These are phyloP conservation scores for Auriscalpium microsporum DNA, from an alignment of 768 basidiomycete genomes.

Conservation along the genomic window DNA sequence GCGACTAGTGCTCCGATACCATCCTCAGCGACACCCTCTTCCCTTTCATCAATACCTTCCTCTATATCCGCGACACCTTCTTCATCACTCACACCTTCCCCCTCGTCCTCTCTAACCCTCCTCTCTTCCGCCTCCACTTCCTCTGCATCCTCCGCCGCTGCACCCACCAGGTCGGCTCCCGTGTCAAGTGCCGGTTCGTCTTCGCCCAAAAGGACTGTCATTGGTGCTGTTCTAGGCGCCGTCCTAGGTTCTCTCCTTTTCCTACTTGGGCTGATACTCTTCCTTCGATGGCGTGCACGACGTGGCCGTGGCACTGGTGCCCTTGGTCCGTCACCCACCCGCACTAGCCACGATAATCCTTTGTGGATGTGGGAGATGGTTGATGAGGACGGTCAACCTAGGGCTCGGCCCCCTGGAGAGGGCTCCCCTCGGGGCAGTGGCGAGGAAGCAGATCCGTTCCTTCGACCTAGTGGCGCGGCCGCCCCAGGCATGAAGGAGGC, in stretches of 20 bases:
- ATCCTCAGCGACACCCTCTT: slow-evolving; percentile 12
- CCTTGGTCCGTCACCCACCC: neutral
- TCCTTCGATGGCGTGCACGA: slow-evolving; percentile 33
- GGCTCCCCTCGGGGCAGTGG: slow-evolving; percentile 63
- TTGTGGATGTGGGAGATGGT: slow-evolving; percentile 17
- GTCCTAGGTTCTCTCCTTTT: slow-evolving; percentile 10
- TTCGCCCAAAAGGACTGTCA: slow-evolving; percentile 6
- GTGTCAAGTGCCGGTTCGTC: slow-evolving; percentile 1
- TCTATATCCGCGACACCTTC: slow-evolving; percentile 22
- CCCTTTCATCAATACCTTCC: slow-evolving; percentile 18
- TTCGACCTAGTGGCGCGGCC: slow-evolving; percentile 28
- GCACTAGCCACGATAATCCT: slow-evolving; percentile 2
- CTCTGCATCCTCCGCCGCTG: neutral
- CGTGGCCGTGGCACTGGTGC: slow-evolving; percentile 3
- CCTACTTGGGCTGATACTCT: slow-evolving; percentile 6
- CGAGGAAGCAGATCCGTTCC: slow-evolving; percentile 61
- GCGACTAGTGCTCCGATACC: slow-evolving; percentile 12
- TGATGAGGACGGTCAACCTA: neutral
- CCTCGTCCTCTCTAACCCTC: slow-evolving; percentile 13
- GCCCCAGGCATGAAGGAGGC: neutral
- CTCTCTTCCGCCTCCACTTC: neutral
- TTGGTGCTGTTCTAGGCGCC: slow-evolving; percentile 12
- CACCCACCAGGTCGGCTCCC: neutral
- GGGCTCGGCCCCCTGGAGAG: slow-evolving; percentile 37
- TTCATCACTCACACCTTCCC: slow-evolving; percentile 21